Conservation (phyloP, 2,329 filamentous ascomycete genomes). For the Botrytis deweyae region DNA sequence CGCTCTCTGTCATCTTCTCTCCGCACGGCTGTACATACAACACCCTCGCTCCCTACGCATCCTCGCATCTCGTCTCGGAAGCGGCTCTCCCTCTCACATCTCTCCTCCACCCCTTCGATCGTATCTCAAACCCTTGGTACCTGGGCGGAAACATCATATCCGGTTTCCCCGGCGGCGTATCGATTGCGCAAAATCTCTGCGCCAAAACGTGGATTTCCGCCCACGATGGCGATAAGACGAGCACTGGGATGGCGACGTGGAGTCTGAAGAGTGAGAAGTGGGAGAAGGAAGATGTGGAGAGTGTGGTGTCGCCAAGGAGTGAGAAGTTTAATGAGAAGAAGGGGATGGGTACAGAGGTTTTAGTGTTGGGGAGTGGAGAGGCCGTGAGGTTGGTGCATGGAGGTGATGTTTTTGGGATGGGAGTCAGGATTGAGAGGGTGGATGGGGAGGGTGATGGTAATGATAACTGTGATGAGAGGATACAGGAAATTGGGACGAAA, state of each 20-base stretch:
- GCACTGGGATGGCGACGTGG: conserved; percentile 51
- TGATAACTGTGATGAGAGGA: not conserved
- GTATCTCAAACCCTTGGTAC: conserved; percentile 59
- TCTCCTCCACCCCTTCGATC: conserved; percentile 64
- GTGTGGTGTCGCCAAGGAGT: conserved; percentile 36
- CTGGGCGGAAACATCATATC: conserved; percentile 58
- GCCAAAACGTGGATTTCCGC: conserved; percentile 60
- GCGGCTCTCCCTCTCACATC: conserved; percentile 61
- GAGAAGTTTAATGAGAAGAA: conserved; percentile 27
- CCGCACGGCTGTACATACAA: conserved; percentile 60
- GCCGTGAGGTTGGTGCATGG: conserved; percentile 43
- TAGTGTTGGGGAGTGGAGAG: conserved; percentile 46
- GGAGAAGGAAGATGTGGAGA: conserved; percentile 47
- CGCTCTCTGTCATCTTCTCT: conserved; percentile 62
- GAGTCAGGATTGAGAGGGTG: conserved; percentile 44
- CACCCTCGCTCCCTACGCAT: conserved; percentile 54
- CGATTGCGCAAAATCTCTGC: conserved; percentile 54
- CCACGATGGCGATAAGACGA: conserved; percentile 60
- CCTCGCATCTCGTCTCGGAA: conserved; percentile 55
- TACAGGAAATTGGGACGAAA: not conserved
- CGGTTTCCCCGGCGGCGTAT: conserved; percentile 56
- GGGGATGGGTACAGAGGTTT: conserved; percentile 42
- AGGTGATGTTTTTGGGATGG: conserved; percentile 26
- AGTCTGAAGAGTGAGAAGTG: conserved; percentile 50
- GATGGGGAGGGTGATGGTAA: not conserved